These are phyloP conservation scores for Cryptococcus deneoformans DNA, from an alignment of 1,284 basidiomycete genomes.

Conservation along the genomic window DNA sequence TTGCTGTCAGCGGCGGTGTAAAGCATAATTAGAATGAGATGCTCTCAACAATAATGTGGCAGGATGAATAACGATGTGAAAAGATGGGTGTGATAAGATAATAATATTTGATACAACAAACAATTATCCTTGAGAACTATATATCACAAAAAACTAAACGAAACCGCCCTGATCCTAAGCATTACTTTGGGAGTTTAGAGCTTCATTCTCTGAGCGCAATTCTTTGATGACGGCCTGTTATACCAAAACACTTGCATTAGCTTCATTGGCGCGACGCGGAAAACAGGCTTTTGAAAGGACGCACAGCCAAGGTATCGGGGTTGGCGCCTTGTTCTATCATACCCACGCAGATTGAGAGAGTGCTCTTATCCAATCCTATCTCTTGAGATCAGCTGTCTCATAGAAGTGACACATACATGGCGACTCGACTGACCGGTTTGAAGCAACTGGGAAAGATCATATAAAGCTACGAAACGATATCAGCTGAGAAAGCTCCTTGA, in stretches of 20 bases:
- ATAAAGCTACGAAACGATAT: constrained; percentile 24
- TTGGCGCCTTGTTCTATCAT: constrained; percentile 49
- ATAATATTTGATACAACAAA: constrained; percentile 6
- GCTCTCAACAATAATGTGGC: too few species aligned
- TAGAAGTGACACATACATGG: not conserved
- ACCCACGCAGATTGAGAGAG: constrained; percentile 43
- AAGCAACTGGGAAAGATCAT: constrained; percentile 45
- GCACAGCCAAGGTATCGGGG: constrained; percentile 46
- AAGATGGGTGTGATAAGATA: not conserved
- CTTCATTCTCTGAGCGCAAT: constrained; percentile 18
- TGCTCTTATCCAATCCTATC: constrained; percentile 46
- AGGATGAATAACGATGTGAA: too few species aligned
- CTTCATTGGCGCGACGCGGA: not conserved
- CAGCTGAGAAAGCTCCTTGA: not conserved
- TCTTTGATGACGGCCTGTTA: constrained; percentile 27
- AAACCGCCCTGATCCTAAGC: too few species aligned
- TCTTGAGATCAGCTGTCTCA: not conserved
- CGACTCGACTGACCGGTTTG: constrained; percentile 33
- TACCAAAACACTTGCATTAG: not conserved
- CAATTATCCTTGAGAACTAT: not conserved
- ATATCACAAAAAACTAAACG: too few species aligned
- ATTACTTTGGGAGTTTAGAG: constrained; percentile 1
- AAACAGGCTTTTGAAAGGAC: constrained; percentile 3
- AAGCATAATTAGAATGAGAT: constrained; percentile 28
- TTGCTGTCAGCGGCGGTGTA: constrained; percentile 36